phyloP scores from a whole-genome alignment of 2,329 filamentous ascomycete species.

The Alternaria sp. region DNA sequence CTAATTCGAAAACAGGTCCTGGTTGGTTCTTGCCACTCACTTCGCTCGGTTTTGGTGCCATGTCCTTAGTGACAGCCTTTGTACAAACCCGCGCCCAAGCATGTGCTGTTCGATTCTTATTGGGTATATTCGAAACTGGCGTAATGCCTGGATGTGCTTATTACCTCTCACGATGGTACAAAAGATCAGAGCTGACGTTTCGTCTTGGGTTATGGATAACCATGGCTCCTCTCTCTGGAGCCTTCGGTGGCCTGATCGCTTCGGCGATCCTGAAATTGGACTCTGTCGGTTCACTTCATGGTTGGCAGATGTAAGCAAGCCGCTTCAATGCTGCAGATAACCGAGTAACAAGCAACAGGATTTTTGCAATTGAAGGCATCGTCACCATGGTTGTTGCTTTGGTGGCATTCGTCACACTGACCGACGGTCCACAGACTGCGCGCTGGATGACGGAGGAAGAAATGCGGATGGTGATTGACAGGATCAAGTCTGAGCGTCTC shows the following conservation, averaged over 20 bases:
- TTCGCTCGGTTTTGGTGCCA: constrained; percentile 67
- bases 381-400: constrained; percentile 64
- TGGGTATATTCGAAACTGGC: constrained; percentile 71
- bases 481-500: constrained; percentile 71
- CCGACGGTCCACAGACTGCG: constrained; percentile 71
- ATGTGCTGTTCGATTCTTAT: constrained; percentile 69
- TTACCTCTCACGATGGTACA: constrained; percentile 74
- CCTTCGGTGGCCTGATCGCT: constrained; percentile 70
- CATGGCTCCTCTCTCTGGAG: constrained; percentile 71
- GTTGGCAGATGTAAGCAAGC: constrained; percentile 64
- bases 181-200: constrained; percentile 70
- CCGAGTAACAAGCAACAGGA: constrained; percentile 36
- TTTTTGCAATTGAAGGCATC: constrained; percentile 72
- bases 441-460: constrained; percentile 68
- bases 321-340: neutral
- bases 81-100: constrained; percentile 61
- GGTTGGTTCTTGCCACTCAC: constrained; percentile 73
- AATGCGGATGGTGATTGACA: constrained; percentile 68
- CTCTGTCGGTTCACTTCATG: constrained; percentile 61
- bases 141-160: constrained; percentile 76
- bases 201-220: constrained; percentile 71
- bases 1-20: constrained; percentile 53
- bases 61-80: constrained; percentile 69
- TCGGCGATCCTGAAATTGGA: constrained; percentile 67
- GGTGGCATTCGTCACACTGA: constrained; percentile 67